These are phyloP conservation scores for Oryza rufipogon DNA, from an alignment of 176 grass and related monocot species.

Conservation along the genomic window DNA sequence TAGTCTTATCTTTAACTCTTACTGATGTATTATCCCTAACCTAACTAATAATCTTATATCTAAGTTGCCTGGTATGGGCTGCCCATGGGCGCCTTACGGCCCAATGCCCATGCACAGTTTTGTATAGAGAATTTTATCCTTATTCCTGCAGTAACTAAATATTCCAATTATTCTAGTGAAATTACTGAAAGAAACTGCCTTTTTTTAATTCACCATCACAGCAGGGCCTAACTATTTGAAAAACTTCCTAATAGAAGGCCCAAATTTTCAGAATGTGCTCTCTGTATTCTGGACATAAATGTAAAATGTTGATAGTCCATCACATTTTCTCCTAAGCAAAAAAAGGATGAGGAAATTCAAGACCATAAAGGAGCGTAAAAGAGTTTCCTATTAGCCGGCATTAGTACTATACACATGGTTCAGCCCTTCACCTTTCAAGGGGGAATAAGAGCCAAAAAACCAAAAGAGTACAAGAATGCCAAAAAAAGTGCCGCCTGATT, in stretches of 20 bases:
- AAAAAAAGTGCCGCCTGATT: not conserved
- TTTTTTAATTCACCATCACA: not conserved
- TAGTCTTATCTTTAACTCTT: no score
- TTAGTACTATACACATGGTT: conserved; percentile 4
- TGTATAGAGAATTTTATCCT: not conserved
- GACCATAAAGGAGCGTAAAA: not conserved
- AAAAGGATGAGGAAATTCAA: conserved; percentile 2
- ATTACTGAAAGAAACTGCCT: not conserved
- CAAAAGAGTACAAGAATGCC: not conserved
- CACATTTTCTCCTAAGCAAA: not conserved
- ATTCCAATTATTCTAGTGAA: not conserved
- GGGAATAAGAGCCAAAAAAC: not conserved
- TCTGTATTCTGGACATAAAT: not conserved
- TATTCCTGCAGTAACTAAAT: not conserved
- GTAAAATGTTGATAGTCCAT: not conserved
- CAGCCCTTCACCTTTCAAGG: not conserved
- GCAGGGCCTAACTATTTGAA: not conserved
- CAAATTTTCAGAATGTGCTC: not conserved
- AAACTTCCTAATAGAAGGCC: not conserved
- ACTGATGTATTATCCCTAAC: no score
- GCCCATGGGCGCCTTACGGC: not conserved
- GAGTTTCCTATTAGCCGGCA: not conserved
- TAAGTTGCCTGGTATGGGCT: no score
- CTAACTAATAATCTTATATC: no score
- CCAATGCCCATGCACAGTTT: not conserved